These are phyloP conservation scores for Thuja plicata DNA, from an alignment of 83 land plant genomes.

Conservation along the genomic window DNA sequence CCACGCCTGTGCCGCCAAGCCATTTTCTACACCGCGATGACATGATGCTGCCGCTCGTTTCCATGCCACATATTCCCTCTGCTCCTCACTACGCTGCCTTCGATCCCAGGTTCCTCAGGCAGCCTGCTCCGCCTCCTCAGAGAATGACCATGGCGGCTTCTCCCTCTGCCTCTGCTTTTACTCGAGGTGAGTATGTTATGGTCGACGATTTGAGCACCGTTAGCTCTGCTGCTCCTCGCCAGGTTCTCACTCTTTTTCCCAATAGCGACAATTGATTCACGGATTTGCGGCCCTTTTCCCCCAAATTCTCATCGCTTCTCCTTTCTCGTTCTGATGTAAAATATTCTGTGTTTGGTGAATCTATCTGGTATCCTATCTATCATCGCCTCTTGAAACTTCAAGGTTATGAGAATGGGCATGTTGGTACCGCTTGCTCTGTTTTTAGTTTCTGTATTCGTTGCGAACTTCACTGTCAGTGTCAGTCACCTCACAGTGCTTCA, in stretches of 20 bases:
- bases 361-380: background rate
- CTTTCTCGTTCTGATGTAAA: constrained; percentile 1
- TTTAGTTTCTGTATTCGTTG: background rate
- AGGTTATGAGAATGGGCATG: background rate
- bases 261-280: constrained; percentile 8
- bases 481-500: no score
- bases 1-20: constrained; percentile 64
- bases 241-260: constrained; percentile 17
- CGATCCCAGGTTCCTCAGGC: constrained; percentile 12
- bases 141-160: background rate
- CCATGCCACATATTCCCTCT: constrained; percentile 4
- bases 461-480: background rate
- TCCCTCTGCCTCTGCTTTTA: background rate
- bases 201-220: constrained; percentile 1
- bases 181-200: constrained; percentile 8
- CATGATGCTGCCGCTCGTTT: constrained; percentile 14
- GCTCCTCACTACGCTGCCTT: constrained; percentile 5
- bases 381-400: background rate
- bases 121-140: constrained; percentile 13
- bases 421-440: background rate
- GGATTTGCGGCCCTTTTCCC: background rate
- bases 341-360: background rate
- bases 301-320: background rate
- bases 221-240: constrained; percentile 6
- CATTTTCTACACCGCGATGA: constrained; percentile 11